phyloP scores from a whole-genome alignment of 129 eudicot species.

The Heracleum sosnowskyi region DNA sequence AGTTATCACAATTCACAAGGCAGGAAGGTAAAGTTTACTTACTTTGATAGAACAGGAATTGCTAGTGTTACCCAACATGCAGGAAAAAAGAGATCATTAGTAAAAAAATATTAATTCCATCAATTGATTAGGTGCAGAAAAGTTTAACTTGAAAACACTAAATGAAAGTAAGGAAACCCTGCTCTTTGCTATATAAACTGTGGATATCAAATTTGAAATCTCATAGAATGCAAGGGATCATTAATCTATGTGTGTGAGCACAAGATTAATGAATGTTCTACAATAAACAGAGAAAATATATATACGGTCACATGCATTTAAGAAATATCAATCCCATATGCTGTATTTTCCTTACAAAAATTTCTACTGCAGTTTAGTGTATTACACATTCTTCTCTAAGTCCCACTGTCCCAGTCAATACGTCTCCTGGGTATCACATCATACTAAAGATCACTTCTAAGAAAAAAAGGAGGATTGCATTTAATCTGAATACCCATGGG shows the following conservation, averaged over 20 bases:
- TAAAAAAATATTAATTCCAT: constrained; percentile 13
- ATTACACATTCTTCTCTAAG: not conserved
- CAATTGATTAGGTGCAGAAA: constrained; percentile 5
- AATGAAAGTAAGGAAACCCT: not conserved
- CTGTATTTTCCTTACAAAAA: not conserved
- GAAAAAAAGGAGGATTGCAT: too few relatives aligned
- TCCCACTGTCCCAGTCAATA: not conserved
- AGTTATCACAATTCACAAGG: constrained; percentile 6
- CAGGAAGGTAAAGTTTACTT: constrained; percentile 34
- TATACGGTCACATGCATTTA: not conserved
- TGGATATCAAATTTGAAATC: not conserved
- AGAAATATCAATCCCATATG: not conserved
- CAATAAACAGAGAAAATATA: not conserved
- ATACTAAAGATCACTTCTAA: not conserved
- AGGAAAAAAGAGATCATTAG: constrained; percentile 17
- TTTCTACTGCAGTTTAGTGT: not conserved
- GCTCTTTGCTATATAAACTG: not conserved
- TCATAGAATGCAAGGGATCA: not conserved
- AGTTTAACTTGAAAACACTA: not conserved
- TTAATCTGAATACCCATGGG: not conserved
- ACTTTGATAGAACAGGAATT: constrained; percentile 91
- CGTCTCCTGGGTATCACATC: not conserved
- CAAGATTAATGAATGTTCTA: not conserved
- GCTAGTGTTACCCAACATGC: constrained; percentile 55
- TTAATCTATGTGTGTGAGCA: not conserved